phyloP scores from a whole-genome alignment of 2,329 filamentous ascomycete genomes.

The Aspergillus ibericus region DNA sequence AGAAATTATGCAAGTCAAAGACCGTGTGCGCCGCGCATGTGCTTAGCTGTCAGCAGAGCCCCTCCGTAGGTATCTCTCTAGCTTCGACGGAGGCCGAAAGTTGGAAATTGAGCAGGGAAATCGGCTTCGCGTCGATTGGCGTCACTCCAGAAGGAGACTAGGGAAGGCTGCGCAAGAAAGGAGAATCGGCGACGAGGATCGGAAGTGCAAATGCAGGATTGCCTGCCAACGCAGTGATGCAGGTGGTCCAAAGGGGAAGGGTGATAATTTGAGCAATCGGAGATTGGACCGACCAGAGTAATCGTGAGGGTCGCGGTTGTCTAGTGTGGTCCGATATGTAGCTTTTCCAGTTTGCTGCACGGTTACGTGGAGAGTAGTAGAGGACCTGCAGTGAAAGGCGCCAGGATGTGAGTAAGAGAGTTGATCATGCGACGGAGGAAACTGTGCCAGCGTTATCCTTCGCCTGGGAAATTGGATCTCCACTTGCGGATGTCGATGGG shows the following conservation, averaged over 20 bases:
- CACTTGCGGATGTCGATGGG: conserved; percentile 12
- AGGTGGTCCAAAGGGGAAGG: conserved; percentile 37
- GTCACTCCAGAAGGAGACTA: conserved; percentile 11
- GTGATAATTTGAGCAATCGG: conserved; percentile 29
- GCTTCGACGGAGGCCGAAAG: conserved; percentile 3
- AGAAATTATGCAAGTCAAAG: conserved; percentile 28
- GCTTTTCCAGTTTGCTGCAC: conserved; percentile 34
- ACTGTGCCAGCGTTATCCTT: conserved; percentile 18
- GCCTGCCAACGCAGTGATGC: conserved; percentile 39
- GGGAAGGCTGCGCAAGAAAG: conserved; percentile 8
- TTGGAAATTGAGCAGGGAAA: conserved; percentile 16
- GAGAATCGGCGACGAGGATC: conserved; percentile 28
- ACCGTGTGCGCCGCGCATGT: conserved; percentile 29
- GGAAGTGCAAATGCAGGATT: conserved; percentile 32
- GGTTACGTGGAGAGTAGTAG: conserved; percentile 36
- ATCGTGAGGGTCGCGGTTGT: conserved; percentile 27
- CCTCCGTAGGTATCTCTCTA: conserved; percentile 15
- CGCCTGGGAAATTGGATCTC: conserved; percentile 8
- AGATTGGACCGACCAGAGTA: conserved; percentile 27
- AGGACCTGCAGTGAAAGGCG: conserved; percentile 28
- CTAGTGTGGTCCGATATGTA: conserved; percentile 29
- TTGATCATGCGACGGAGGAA: conserved; percentile 29
- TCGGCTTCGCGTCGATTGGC: conserved; percentile 16
- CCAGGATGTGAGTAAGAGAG: conserved; percentile 26
- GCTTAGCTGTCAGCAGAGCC: conserved; percentile 27